These are phyloP conservation scores for Phragmites australis DNA, from an alignment of 176 grass and related monocot species.

Conservation along the genomic window DNA sequence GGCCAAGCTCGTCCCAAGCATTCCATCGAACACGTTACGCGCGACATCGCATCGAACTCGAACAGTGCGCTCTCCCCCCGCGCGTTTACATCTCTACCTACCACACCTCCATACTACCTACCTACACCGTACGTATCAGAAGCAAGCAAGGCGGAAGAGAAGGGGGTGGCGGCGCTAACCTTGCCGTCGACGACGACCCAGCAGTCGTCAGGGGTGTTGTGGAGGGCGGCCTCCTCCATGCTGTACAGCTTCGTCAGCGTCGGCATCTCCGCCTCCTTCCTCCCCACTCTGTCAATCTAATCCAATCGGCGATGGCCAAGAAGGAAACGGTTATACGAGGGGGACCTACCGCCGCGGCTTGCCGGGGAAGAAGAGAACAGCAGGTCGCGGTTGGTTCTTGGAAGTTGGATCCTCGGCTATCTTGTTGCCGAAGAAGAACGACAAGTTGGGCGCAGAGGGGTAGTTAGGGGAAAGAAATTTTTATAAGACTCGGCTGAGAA, in stretches of 20 bases:
- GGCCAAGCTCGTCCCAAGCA: neutral
- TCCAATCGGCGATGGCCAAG: neutral
- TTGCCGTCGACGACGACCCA: constrained; percentile 88
- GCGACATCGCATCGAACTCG: neutral
- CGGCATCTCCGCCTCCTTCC: constrained; percentile 47
- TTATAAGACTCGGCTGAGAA: too few relatives aligned
- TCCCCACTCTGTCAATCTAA: neutral
- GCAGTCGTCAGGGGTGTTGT: constrained; percentile 72
- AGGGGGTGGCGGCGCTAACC: constrained; percentile 30
- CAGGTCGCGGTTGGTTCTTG: neutral
- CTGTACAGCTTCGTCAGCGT: constrained; percentile 74
- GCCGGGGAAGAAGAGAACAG: constrained; percentile 25
- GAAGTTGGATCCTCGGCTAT: constrained; percentile 24
- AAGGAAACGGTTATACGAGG: neutral
- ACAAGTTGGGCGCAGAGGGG: constrained; percentile 1
- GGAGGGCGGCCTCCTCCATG: constrained; percentile 71
- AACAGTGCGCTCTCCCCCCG: neutral
- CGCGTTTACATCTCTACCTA: constrained; percentile 16
- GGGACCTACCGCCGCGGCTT: neutral
- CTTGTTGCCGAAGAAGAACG: constrained; percentile 44
- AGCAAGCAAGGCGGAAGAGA: neutral
- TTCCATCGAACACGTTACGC: constrained; percentile 34
- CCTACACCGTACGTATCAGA: neutral
- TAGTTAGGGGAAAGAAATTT: too few relatives aligned
- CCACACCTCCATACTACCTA: neutral